These are phyloP conservation scores for Oryza australiensis DNA, from an alignment of 176 grass and related monocot genomes.

Conservation along the genomic window DNA sequence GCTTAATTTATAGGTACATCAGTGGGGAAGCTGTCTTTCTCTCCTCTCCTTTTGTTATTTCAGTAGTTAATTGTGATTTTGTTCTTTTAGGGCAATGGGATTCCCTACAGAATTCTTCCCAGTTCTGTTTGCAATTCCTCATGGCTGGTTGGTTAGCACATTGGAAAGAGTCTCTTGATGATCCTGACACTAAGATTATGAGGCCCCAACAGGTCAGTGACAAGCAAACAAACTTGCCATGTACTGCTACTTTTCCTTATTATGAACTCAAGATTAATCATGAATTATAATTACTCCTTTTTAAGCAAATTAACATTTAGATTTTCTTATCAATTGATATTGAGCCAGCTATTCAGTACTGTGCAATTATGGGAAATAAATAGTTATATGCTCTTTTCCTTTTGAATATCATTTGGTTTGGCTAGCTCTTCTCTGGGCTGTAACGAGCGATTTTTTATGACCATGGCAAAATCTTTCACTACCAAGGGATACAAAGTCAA, in stretches of 20 bases:
- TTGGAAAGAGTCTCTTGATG: constrained; percentile 97
- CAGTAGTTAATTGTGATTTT: constrained; percentile 12
- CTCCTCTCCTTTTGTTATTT: not conserved
- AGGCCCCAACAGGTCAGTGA: constrained; percentile 91
- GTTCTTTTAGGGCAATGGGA: constrained; percentile 81
- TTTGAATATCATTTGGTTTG: not conserved
- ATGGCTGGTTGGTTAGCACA: constrained; percentile 97
- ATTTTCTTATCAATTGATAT: not conserved
- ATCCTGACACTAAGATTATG: constrained; percentile 95
- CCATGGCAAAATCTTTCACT: not conserved
- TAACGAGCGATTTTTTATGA: not conserved
- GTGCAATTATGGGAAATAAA: not conserved
- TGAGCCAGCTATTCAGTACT: not conserved
- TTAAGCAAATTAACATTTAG: not conserved
- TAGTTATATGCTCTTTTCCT: not conserved
- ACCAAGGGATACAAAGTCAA: not conserved
- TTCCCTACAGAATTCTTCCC: constrained; percentile 97
- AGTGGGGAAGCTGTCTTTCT: not conserved
- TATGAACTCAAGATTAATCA: not conserved
- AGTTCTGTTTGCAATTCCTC: constrained; percentile 88
- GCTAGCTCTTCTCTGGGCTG: not conserved
- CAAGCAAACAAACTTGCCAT: not conserved
- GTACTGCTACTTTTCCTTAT: not conserved
- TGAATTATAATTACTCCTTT: not conserved
- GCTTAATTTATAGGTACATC: constrained; percentile 89